Evolutionary conservation across 257 asterid genomes (phyloP), one percentile per base, ranked within the genome.

Genomic region (Ehretia macrophylla): DNA sequence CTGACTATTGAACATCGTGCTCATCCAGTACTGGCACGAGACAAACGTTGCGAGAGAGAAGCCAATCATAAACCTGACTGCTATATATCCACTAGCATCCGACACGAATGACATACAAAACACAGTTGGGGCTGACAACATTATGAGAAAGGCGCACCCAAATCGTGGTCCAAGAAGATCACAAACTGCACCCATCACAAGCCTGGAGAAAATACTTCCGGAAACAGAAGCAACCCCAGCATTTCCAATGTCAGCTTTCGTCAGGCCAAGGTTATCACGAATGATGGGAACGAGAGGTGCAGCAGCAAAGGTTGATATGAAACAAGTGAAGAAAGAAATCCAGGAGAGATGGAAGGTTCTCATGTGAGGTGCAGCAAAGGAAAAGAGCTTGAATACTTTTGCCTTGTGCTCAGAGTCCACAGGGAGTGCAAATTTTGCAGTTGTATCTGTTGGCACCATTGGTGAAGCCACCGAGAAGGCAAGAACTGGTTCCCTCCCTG

Each of bases 391-490:
- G 69, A 84, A 76, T 1, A 40, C 65, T 51, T 74, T 84, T 0
- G 91, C 87, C 56, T 84, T 81, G 63, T 84, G 91, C 61, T 84
- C 91, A 4, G 87, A 67, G 64, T 84, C 91, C 20, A 83, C 90
- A 0, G 90, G 87, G n/a, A 83, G 48, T 5, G 69, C 80, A 46
- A 83, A 83, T 17, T 80, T 72, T 0, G 90, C 86, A 0, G 83
- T 71, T 0, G 76, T 52, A 4, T 83, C 87, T 0, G 80, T 68
- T 0, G 86, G 82, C 8, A 75, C 86, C 27, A 64, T 59, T 8
- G 86, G 78, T 0, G 87, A 63, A 6, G 58, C 51, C 11, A 55
- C 58, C 10, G 67, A 66, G 60, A 75, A 67, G 4, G 74, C 72
- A 23, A 67, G 73, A 14, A 76, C 82, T 0, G 82, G 84, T 50